Evolutionary conservation across 176 grass and related monocot genomes (phyloP).

Genomic region (Cenchrus americanus): DNA sequence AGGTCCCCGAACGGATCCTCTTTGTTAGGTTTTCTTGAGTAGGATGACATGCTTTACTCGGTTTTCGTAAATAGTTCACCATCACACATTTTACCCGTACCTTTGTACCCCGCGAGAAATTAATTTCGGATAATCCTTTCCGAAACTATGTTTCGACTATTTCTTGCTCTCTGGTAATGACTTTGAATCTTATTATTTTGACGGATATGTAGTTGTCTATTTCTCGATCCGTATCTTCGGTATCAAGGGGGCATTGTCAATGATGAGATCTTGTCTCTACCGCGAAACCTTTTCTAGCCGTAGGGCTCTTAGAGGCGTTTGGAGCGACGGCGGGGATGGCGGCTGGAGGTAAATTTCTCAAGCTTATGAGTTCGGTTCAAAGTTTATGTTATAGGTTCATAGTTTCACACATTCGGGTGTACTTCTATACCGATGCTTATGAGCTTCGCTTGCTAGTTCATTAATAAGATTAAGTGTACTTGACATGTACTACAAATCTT

Average conservation of each 20-base stretch:
- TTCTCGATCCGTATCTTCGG: constrained; percentile 85
- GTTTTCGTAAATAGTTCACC: too few species aligned
- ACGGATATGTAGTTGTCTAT: constrained; percentile 89
- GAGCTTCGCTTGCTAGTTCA: background rate
- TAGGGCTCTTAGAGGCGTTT: constrained; percentile 86
- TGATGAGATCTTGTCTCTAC: constrained; percentile 88
- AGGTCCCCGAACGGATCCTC: too few species aligned
- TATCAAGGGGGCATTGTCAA: constrained; percentile 85
- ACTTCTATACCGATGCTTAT: background rate
- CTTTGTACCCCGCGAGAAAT: too few species aligned
- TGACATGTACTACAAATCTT: constrained; percentile 28
- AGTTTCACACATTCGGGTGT: background rate
- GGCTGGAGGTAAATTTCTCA: constrained; percentile 70
- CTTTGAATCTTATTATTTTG: constrained; percentile 24
- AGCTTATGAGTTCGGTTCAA: too few species aligned
- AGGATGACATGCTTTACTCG: too few species aligned
- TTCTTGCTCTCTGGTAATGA: constrained; percentile 28
- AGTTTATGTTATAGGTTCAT: too few species aligned
- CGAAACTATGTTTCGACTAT: too few species aligned
- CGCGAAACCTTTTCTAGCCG: constrained; percentile 70
- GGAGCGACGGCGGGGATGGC: constrained; percentile 85
- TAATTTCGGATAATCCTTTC: too few species aligned
- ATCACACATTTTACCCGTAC: too few species aligned
- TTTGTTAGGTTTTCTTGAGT: too few species aligned
- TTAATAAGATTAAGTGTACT: constrained; percentile 4